These are phyloP conservation scores for Mycena olivaceomarginata DNA, from an alignment of 768 basidiomycete species.

Conservation along the genomic window DNA sequence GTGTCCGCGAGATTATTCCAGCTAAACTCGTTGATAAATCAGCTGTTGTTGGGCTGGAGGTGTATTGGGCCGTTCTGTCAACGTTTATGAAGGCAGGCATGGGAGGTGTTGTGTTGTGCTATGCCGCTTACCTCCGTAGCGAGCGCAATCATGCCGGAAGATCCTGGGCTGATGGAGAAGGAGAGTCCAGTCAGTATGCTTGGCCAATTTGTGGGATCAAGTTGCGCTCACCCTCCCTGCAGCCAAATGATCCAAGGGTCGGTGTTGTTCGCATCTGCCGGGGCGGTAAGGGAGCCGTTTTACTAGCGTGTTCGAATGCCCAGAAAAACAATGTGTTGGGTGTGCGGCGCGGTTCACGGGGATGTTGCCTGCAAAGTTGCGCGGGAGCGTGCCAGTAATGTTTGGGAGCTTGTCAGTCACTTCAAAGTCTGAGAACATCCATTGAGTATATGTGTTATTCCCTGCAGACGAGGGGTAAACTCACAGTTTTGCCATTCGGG, in stretches of 20 bases:
- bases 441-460: not conserved
- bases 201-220: not conserved
- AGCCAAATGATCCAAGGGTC: constrained; percentile 86
- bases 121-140: constrained; percentile 73
- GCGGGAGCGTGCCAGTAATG: constrained; percentile 55
- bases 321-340: constrained; percentile 79
- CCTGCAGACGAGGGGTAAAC: constrained; percentile 19
- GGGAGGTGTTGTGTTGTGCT: no score
- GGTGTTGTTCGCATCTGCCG: constrained; percentile 46
- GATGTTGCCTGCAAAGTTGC: constrained; percentile 65
- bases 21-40: constrained; percentile 59
- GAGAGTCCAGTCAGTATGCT: not conserved
- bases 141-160: constrained; percentile 80
- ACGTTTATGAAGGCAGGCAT: not conserved
- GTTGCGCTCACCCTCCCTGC: constrained; percentile 66
- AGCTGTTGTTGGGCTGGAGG: constrained; percentile 52
- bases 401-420: constrained; percentile 63
- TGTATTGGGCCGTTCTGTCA: constrained; percentile 38
- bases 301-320: constrained; percentile 71
- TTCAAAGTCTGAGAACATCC: constrained; percentile 56
- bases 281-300: constrained; percentile 72
- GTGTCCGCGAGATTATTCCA: constrained; percentile 67
- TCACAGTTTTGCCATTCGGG: constrained; percentile 63
- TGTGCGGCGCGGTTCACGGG: constrained; percentile 61
- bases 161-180: constrained; percentile 70